Base-by-base conservation (phyloP, 1,284 basidiomycete genomes). In the Fomitopsis pinicola region DNA sequence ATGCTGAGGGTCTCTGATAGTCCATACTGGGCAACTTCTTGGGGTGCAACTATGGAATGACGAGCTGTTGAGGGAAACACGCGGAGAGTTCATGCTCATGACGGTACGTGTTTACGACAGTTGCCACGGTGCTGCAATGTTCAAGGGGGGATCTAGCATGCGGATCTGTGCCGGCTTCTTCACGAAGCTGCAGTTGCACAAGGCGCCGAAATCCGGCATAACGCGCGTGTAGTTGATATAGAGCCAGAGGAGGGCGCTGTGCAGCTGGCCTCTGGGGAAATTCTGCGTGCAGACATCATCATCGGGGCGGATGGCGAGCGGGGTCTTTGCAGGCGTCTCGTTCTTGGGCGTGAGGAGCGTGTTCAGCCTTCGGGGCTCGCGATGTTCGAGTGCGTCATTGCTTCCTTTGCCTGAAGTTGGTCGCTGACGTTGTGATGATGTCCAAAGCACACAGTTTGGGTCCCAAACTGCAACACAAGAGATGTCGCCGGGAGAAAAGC, bases 231-330 rank as follows among this genome's bases (percentile, higher is more conserved):
- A 10, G 55, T 57, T 10, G 64, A 68, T 1, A 62, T 73, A 14
- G 67, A 68, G 45, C 42, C 64, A 4, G 62, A 64, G 9, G 63
- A 55, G 22, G 58, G 58, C 33, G 5, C 83, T 83, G 78, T 69
- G 54, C 67, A 50, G 53, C 71, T 88, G 14, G 72, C 75, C 10
- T 77, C 77, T 3, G 85, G 86, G 8, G 77, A 80, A 58, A 71
- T 72, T 15, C 59, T 87, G 48, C 62, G 66, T 2, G 83, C 78
- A 8, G 83, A 89, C 66, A 76, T 89, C n/a, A 77, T 89, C 55
- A 73, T 90, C 42, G 87, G 86, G 19, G 86, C 88, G 0, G 88
- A 89, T 65, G 88, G 88, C 7, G 72, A 74, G 15, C 58, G 62
- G 38, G 70, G 74, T 15, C 55, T 68, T 17, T 65, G 67, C 26